These are phyloP conservation scores for Yamadazyma insecticola DNA, from an alignment of 805 yeast genomes.

Conservation along the genomic window DNA sequence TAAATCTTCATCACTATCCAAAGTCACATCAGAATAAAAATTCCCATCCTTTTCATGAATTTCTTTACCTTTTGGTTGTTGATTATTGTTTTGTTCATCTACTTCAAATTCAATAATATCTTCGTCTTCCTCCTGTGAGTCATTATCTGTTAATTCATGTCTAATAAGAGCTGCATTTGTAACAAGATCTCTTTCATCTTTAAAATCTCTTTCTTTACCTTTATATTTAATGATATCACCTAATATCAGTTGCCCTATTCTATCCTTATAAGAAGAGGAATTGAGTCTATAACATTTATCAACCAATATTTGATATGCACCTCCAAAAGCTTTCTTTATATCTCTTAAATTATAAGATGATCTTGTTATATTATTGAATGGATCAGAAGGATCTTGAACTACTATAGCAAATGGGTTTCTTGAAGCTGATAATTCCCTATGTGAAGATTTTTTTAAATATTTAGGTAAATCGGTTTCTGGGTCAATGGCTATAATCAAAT, in stretches of 20 bases:
- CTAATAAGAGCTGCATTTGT: constrained; percentile 51
- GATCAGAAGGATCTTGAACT: constrained; percentile 87
- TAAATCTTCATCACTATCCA: constrained; percentile 25
- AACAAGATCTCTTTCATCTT: constrained; percentile 65
- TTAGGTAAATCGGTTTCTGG: constrained; percentile 48
- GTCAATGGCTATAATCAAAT: constrained; percentile 64
- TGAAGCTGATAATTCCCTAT: constrained; percentile 42
- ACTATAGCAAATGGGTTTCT: constrained; percentile 61
- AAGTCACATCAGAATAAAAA: constrained; percentile 41
- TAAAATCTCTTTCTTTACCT: constrained; percentile 73
- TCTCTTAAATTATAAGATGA: constrained; percentile 78
- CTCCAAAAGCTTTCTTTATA: constrained; percentile 80
- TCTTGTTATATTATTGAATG: constrained; percentile 76
- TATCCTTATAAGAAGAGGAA: constrained; percentile 55
- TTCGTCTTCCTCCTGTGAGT: too few relatives aligned
- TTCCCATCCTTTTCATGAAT: constrained; percentile 5
- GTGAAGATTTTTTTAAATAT: constrained; percentile 55
- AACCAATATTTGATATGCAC: constrained; percentile 75
- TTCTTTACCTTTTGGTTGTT: constrained; percentile 1
- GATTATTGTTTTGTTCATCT: neutral
- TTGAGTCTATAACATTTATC: constrained; percentile 74
- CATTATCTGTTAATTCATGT: too few relatives aligned
- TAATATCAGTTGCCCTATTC: constrained; percentile 68
- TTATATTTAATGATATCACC: constrained; percentile 75
- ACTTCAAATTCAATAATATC: neutral